Evolutionary conservation across 169 alveolate species (phyloP).

Genomic region (Plasmodium berghei): DNA sequence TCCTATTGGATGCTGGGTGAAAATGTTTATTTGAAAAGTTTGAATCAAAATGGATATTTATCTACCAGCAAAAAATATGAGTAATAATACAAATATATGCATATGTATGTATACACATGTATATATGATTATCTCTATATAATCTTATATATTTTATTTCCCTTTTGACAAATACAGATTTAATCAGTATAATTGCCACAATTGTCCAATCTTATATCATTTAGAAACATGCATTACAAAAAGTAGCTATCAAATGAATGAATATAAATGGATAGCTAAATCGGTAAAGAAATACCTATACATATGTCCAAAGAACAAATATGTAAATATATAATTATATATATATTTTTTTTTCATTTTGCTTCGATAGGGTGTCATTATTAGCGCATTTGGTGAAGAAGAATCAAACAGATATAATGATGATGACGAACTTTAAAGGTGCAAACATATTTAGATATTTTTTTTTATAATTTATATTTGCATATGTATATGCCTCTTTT

Average conservation of each 20-base stretch:
- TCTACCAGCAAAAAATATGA: slow-evolving; percentile 68
- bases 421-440: slow-evolving; percentile 35
- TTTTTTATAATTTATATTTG: slow-evolving; percentile 1
- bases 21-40: slow-evolving; percentile 35
- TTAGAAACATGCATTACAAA: slow-evolving; percentile 55
- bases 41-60: slow-evolving; percentile 44
- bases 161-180: slow-evolving; percentile 9
- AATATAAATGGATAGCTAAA: slow-evolving; percentile 61
- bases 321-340: background rate
- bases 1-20: slow-evolving; percentile 30
- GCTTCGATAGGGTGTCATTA: slow-evolving; percentile 41
- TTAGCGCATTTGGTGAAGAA: slow-evolving; percentile 14
- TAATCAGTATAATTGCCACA: slow-evolving; percentile 55
- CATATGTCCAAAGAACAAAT: background rate
- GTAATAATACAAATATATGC: background rate
- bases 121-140: background rate
- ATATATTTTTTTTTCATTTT: background rate
- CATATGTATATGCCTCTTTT: background rate
- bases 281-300: slow-evolving; percentile 22
- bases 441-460: background rate
- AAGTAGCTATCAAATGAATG: slow-evolving; percentile 4
- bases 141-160: background rate
- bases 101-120: background rate
- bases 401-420: background rate
- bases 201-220: slow-evolving; percentile 61